phyloP scores from a whole-genome alignment of 2,329 filamentous ascomycete genomes.

The Nemania bipapillata region DNA sequence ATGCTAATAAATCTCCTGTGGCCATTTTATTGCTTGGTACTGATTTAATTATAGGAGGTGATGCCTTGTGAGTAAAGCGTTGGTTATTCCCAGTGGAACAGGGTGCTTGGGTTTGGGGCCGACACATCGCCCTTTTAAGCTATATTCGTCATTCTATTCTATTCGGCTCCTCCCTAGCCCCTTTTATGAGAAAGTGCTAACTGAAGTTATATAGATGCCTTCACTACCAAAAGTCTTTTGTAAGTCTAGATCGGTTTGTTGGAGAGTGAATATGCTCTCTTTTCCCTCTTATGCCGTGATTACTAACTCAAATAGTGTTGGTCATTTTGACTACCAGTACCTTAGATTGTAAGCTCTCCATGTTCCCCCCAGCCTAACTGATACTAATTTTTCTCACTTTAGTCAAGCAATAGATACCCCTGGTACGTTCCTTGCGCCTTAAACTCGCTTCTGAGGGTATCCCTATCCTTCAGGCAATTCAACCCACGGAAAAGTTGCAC shows the following conservation, averaged over 20 bases:
- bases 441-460: background rate
- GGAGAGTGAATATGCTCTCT: background rate
- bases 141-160: background rate
- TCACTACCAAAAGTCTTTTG: constrained; percentile 97
- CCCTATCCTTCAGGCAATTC: background rate
- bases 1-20: constrained; percentile 7
- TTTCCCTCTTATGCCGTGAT: background rate
- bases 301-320: constrained; percentile 63
- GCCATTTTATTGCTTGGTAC: background rate
- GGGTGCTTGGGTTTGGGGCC: background rate
- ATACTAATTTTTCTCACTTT: constrained; percentile 22
- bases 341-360: constrained; percentile 63
- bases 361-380: background rate
- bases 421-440: constrained; percentile 25
- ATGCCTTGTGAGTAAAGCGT: constrained; percentile 33
- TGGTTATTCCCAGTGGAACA: background rate
- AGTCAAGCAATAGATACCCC: constrained; percentile 89
- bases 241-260: constrained; percentile 8
- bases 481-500: background rate
- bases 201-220: constrained; percentile 68
- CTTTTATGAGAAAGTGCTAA: constrained; percentile 8
- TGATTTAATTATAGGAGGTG: constrained; percentile 32
- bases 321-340: constrained; percentile 98
- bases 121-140: background rate
- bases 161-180: background rate